Base-by-base conservation (phyloP, 2,329 filamentous ascomycete genomes). In the Biscogniauxia mediterranea region DNA sequence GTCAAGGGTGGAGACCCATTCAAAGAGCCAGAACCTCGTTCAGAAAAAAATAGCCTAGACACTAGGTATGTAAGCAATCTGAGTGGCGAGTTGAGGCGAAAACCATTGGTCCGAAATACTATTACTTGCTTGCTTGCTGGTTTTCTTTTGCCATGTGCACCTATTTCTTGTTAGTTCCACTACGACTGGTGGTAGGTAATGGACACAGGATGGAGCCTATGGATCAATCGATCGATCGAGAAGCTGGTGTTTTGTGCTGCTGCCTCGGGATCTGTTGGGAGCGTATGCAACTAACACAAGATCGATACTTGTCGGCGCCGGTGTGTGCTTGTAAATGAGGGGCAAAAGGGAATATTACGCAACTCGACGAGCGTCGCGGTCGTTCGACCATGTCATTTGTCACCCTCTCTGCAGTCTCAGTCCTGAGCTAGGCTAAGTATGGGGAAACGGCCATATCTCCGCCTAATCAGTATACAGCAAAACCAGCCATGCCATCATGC, bases 391-490 rank as follows among this genome's bases (percentile, higher is more conserved):
- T 46, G 38, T 60, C 52, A 46, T 57, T 57, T 60, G 46, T 53
- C 26, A 63, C 60, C 26, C 61, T 62, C 64, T 66, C 64, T 62
- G 64, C 64, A 61, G 64, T 65, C 60, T 65, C 61, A 65, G 61
- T 60, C 61, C 63, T 54, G n/a, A 25, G 52, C 23, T 54, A 54
- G 52, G 26, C 19, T 32, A 54, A 32, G 25, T 38, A 23, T 54
- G 52, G 52, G 52, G 52, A 17, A 54, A n/a, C 52, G 25, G 52
- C 32, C 20, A 32, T 25, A 42, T 23, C 20, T 49, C 28, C 50
- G 50, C 19, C 19, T 52, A 17, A 52, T 52, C 21, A 19, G 17
- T 52, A 52, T 21, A 52, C 28, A 55, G 20, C 54, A 55, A 55
- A 46, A 55, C 6, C 54, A 55, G 26, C 19, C 19, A 52, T 52